Base-by-base conservation (phyloP, 2,329 filamentous ascomycete species). In the Talaromyces sp. region DNA sequence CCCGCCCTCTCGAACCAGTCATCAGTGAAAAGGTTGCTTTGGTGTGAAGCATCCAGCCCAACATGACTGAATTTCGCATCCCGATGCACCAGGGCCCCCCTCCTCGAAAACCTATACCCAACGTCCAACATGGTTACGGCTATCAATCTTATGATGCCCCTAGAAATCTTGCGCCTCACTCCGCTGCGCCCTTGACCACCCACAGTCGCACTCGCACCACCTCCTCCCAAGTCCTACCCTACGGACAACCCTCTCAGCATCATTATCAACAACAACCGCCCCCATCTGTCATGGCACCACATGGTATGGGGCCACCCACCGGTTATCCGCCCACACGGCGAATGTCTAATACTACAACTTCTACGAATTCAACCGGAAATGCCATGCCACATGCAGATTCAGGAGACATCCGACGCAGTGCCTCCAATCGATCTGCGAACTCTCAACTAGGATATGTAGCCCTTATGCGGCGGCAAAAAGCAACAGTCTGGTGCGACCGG, bases 401-500 rank as follows among this genome's bases (percentile, higher is more conserved):
- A 43, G 71, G n/a, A 10, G 36, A 75, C 48, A 70, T 75, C 44
- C 86, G 89, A 55, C 85, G 91, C 61, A 95, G 90, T 24, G 90
- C 86, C 27, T 96, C 91, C 3, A 89, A 88, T 47, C 86, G 90
- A 64, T 95, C 90, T 19, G 83, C 82, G 57, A 79, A 77, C 50
- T 78, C 78, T 14, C 82, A 83, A 56, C 76, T 88, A n/a, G 87
- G 91, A 60, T 99, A 99, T 73, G 94, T 99, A 47, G 92, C 94
- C 32, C 82, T 97, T n/a, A 87, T 99, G 76, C 86, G 94, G 57
- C 93, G 92, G 71, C 94, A 99, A 75, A 97, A 97, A 72, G 94
- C 91, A 29, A 99, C 94, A 0, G 94, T 99, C 4, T 99, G 94
- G 94, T 97, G 92, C 77, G 94, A 97, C 70, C 88, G 92, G 49